Conservation (phyloP, 805 yeast species). For the Deakozyma indianensis region DNA sequence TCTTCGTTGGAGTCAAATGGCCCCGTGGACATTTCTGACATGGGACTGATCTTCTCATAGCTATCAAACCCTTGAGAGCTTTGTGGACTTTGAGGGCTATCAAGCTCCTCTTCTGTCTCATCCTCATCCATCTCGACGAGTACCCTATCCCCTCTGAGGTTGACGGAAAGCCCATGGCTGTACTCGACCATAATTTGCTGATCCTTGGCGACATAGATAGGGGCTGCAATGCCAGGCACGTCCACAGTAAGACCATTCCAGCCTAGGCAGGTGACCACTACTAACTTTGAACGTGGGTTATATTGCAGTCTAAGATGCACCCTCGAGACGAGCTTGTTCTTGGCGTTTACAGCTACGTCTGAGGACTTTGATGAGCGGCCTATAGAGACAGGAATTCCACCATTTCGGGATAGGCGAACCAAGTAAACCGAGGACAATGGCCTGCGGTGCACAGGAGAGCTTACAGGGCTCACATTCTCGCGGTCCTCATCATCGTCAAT, state of each 20-base stretch:
- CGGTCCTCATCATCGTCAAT: neutral
- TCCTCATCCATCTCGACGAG: conserved; percentile 33
- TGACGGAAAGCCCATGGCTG: conserved; percentile 45
- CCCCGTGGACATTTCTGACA: neutral
- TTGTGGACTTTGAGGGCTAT: conserved; percentile 9
- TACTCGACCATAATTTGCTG: conserved; percentile 57
- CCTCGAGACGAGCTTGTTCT: conserved; percentile 48
- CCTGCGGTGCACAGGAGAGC: neutral
- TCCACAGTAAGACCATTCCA: conserved; percentile 63
- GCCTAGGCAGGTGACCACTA: conserved; percentile 60
- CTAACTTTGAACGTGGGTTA: conserved; percentile 22
- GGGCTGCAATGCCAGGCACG: conserved; percentile 32
- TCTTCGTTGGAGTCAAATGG: neutral
- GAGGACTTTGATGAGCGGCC: conserved; percentile 60
- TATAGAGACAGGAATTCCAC: conserved; percentile 24
- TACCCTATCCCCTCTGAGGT: conserved; percentile 52
- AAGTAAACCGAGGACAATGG: neutral
- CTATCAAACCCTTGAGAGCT: too few species aligned
- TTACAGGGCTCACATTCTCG: neutral
- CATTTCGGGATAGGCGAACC: neutral
- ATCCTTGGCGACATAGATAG: conserved; percentile 33
- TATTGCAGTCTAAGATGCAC: conserved; percentile 44
- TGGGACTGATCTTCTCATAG: too few species aligned
- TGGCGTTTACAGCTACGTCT: conserved; percentile 33
- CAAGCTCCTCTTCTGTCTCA: conserved; percentile 28